Evolutionary conservation across 139 green algal species (phyloP), one percentile per base, ranked within the genome.

Genomic region (Chlorella sp.): DNA sequence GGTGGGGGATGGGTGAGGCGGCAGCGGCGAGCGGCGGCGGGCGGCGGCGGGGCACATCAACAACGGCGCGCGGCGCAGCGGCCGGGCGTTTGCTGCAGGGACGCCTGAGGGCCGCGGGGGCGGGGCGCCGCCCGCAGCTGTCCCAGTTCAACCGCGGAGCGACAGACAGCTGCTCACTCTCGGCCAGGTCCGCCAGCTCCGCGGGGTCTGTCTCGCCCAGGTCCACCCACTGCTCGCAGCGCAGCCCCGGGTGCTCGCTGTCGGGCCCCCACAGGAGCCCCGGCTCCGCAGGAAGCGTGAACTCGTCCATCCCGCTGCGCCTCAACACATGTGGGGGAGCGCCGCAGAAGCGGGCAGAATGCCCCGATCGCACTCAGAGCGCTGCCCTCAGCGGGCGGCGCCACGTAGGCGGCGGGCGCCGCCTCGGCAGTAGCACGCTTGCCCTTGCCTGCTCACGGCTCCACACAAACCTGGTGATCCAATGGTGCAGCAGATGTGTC

Each of bases 281-380:
- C 22, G 90, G 88, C 36, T 83, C 60, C 0, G n/a, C 40, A 2
- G 90, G 87, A 24, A 93, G 73, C 0, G 40, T 24, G 41, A 92
- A 92, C 64, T 84, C 84, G 38, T 83, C 77, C 82, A 88, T 85
- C 9, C 17, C 51, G 51, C 51, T 26, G 41, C 36, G 13, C 40
- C 41, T 9, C 64, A 14, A n/a, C 28, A 20, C 51, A 60, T 60
- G 2, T 20, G 51, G 51, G 11, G 16, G 51, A 68, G 14, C 60
- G 16, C n/a, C n/a, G 34, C 32, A 17, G 34, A 22, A 36, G 44
- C 34, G 1, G 9, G n/a, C n/a, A 34, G 38, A 54, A 54, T 43
- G 17, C 28, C 51, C 51, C 51, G 51, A 60, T 60, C 51, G 51
- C 13, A 3, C 14, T 11, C 51, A 60, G 51, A 24, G 51, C 51